These are phyloP conservation scores for Kwoniella sp. DNA, from an alignment of 768 basidiomycete genomes.

Conservation along the genomic window DNA sequence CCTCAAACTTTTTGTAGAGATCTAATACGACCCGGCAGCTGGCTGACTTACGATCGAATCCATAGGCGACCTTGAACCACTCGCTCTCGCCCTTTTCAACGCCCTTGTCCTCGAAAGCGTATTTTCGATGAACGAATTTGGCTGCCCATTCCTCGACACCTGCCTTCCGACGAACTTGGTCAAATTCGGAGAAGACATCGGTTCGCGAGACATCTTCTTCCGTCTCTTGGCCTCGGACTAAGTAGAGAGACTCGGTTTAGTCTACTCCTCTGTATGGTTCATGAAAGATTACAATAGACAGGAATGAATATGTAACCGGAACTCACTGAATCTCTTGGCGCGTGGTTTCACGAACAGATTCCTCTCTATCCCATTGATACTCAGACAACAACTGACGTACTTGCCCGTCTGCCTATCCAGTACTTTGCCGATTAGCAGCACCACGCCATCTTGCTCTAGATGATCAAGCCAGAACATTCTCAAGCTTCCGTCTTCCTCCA, in stretches of 20 bases:
- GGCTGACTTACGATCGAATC: constrained; percentile 70
- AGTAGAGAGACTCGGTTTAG: neutral
- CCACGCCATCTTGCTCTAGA: constrained; percentile 74
- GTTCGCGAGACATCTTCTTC: constrained; percentile 70
- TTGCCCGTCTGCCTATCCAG: constrained; percentile 68
- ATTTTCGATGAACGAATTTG: constrained; percentile 84
- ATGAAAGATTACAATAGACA: too few species aligned
- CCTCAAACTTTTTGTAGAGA: too few species aligned
- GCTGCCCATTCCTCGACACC: constrained; percentile 75
- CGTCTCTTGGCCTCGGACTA: constrained; percentile 67
- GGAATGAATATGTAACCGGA: too few species aligned
- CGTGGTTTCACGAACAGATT: constrained; percentile 89
- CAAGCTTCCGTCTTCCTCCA: constrained; percentile 81
- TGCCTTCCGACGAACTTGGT: constrained; percentile 69
- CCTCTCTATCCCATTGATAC: constrained; percentile 79
- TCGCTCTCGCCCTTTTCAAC: constrained; percentile 73
- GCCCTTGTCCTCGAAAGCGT: constrained; percentile 84
- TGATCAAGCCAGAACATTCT: constrained; percentile 97
- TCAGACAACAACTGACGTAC: constrained; percentile 78
- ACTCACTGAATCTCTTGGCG: constrained; percentile 62
- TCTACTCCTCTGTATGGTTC: too few species aligned
- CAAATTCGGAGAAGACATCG: constrained; percentile 82
- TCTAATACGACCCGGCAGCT: too few species aligned
- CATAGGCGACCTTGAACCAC: constrained; percentile 93
- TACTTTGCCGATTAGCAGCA: constrained; percentile 90